These are phyloP conservation scores for Plasmopara halstedii DNA, from an alignment of 352 stramenopile genomes.

Conservation along the genomic window DNA sequence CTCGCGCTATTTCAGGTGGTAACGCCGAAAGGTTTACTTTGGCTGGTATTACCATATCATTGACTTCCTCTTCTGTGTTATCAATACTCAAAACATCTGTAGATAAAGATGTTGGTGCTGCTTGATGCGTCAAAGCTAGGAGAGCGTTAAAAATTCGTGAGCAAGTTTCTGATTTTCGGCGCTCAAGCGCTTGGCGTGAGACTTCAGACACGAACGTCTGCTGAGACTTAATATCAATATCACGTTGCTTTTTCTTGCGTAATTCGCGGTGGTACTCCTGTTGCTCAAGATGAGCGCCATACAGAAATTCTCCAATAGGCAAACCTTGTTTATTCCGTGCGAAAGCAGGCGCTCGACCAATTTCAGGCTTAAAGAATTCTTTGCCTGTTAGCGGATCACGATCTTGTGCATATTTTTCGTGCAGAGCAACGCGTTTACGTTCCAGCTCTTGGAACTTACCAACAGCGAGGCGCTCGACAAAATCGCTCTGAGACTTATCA, in stretches of 20 bases:
- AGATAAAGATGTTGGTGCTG: neutral
- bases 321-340: constrained; percentile 60
- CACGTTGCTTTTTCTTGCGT: constrained; percentile 31
- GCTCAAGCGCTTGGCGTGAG: constrained; percentile 45
- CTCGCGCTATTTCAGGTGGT: constrained; percentile 40
- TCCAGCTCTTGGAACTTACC: constrained; percentile 61
- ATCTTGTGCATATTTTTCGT: constrained; percentile 57
- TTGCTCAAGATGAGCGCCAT: constrained; percentile 55
- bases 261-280: constrained; percentile 47
- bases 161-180: constrained; percentile 54
- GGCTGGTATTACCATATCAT: constrained; percentile 20
- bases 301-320: constrained; percentile 70
- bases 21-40: constrained; percentile 37
- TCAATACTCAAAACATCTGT: constrained; percentile 1
- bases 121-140: constrained; percentile 10
- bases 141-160: constrained; percentile 43
- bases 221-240: constrained; percentile 36
- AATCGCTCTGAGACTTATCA: constrained; percentile 31
- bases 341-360: constrained; percentile 51
- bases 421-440: constrained; percentile 39
- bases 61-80: neutral
- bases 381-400: constrained; percentile 53
- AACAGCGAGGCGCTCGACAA: constrained; percentile 65
- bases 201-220: constrained; percentile 53
- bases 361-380: constrained; percentile 63